Percentiles rank a stretch among this genome's conserved stretches.
phyloP scores from a whole-genome alignment of 805 yeast species.

The Blastobotrys chiropterorum region DNA sequence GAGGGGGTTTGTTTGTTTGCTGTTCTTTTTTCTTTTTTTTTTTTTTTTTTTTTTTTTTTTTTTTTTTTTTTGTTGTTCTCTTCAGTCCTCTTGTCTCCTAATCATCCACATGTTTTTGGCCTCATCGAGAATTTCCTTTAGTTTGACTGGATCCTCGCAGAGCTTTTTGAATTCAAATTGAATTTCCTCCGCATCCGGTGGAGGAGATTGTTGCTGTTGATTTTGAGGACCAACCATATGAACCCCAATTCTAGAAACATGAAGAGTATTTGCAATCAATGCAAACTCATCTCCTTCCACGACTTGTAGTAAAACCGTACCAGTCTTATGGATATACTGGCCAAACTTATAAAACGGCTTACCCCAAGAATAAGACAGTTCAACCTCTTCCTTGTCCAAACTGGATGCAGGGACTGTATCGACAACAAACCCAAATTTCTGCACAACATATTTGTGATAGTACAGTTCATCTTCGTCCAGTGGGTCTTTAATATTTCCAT shows the following conservation, averaged over 20 bases:
- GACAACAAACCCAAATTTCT: slow-evolving; percentile 63
- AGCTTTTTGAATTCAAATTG: slow-evolving; percentile 62
- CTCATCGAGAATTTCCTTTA: slow-evolving; percentile 50
- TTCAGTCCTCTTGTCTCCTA: not conserved
- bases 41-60: too few relatives aligned
- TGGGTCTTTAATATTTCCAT: slow-evolving; percentile 29
- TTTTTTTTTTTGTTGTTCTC: too few relatives aligned
- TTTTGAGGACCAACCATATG: not conserved
- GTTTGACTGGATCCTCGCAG: slow-evolving; percentile 46
- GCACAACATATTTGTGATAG: slow-evolving; percentile 71
- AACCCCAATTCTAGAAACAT: slow-evolving; percentile 62
- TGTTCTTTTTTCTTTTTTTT: not conserved
- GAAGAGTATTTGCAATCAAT: slow-evolving; percentile 82
- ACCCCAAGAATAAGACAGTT: slow-evolving; percentile 88
- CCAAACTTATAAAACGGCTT: slow-evolving; percentile 71
- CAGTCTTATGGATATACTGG: slow-evolving; percentile 86
- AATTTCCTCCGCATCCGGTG: slow-evolving; percentile 32
- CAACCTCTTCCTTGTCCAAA: slow-evolving; percentile 43
- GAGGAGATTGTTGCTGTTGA: not conserved
- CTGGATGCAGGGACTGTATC: slow-evolving; percentile 74
- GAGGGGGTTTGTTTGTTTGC: not conserved
- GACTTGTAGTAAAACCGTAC: slow-evolving; percentile 83
- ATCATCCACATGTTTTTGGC: slow-evolving; percentile 40
- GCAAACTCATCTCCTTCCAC: slow-evolving; percentile 71
- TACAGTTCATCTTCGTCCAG: slow-evolving; percentile 35